Evolutionary conservation across 139 green algal species (phyloP), one percentile per base, ranked within the genome.

Genomic region (Coccomyxa sp.): DNA sequence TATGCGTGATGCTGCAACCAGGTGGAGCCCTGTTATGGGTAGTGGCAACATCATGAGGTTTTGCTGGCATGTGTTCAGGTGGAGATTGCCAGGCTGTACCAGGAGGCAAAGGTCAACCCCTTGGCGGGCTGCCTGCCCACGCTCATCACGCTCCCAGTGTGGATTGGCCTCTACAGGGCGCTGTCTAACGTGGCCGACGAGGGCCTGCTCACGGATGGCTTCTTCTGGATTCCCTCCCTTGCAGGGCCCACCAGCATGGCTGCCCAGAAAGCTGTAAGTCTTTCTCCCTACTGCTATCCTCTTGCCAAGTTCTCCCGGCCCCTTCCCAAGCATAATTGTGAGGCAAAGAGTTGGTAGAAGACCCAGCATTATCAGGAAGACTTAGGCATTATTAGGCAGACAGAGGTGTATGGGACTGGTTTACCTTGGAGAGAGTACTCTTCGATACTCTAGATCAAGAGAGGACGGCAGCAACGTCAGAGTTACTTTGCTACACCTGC

Each of bases 101-200:
- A 95, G 81, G 90, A 92, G 18, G 94, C 92, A 22, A 86, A 89
- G 18, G 91, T 99, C 54, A 99, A 99, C 89, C 93, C 95, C 0
- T 86, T 98, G 75, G 95, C 90, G 36, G 95, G 95, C 6, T 98
- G 95, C 88, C 86, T 98, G 70, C 95, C 95, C 39, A 96, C 95
- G 0, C 87, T 98, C 31, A 94, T 86, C 35, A 98, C 95, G 39
- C 90, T 98, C 68, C 95, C 95, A 29, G 89, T 98, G 22, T 98
- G 94, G 84, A 98, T 98, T 78, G 95, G 91, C 0, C 92, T 99
- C 22, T 99, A 99, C 90, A 90, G 90, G n/a, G 94, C 93, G 16
- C 84, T 99, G 58, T 93, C 86, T 39, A 95, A 97, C 82, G 95
- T 94, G 27, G 92, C 94, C 5, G 86, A 93, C 33, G 93, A 98